These are phyloP conservation scores for Salix caprea DNA, from an alignment of 345 rosid species.

Conservation along the genomic window DNA sequence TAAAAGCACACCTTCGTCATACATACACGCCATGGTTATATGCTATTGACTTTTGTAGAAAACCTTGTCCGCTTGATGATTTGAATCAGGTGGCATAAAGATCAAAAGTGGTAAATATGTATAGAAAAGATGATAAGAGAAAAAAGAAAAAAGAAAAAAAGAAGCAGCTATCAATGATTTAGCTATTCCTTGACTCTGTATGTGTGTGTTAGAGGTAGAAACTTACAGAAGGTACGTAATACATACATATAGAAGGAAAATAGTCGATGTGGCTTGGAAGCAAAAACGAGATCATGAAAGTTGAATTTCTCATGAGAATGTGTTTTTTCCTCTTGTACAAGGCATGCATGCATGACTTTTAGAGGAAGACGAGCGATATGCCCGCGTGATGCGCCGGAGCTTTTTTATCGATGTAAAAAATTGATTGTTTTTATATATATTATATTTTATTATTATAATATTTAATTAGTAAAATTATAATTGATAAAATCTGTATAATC, in stretches of 20 bases:
- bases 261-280: not conserved
- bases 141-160: not conserved
- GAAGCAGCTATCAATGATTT: too few relatives aligned
- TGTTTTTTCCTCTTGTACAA: not conserved
- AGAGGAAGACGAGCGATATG: too few relatives aligned
- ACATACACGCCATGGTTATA: not conserved
- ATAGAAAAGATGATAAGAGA: not conserved
- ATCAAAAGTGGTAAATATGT: not conserved
- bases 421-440: too few relatives aligned
- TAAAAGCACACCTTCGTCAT: not conserved
- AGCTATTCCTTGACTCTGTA: not conserved
- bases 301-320: not conserved
- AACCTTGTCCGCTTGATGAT: not conserved
- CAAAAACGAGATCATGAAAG: not conserved
- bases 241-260: not conserved
- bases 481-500: too few relatives aligned
- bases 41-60: not conserved
- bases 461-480: too few relatives aligned
- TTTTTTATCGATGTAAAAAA: too few relatives aligned
- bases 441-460: too few relatives aligned
- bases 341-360: not conserved
- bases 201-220: not conserved
- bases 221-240: not conserved
- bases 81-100: not conserved
- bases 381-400: too few relatives aligned